These are phyloP conservation scores for Ilyonectria robusta DNA, from an alignment of 2,329 filamentous ascomycete genomes.

Conservation along the genomic window DNA sequence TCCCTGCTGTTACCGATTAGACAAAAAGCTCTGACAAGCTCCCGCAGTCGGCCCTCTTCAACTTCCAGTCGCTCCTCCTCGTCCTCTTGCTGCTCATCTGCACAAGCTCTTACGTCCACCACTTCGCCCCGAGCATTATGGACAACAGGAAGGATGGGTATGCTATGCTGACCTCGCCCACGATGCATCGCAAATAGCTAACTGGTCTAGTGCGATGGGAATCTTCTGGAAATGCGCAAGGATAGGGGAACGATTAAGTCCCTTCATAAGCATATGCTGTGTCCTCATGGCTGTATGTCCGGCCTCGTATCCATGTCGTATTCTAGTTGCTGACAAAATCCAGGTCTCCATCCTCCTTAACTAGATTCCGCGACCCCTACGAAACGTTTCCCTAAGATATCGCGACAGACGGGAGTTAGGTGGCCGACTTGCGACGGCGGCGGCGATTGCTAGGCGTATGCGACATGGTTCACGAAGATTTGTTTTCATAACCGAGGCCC, in stretches of 20 bases:
- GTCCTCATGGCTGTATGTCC: conserved; percentile 88
- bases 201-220: conserved; percentile 74
- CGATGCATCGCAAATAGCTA: conserved; percentile 24
- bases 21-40: conserved; percentile 31
- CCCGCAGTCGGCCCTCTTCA: conserved; percentile 92
- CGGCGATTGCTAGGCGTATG: conserved; percentile 23
- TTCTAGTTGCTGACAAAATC: conserved; percentile 20
- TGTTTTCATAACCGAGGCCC: neutral
- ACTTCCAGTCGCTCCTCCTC: conserved; percentile 96
- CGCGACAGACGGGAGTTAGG: conserved; percentile 42
- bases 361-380: conserved; percentile 48
- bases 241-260: conserved; percentile 92
- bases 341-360: conserved; percentile 56
- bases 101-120: conserved; percentile 94
- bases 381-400: conserved; percentile 38
- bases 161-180: conserved; percentile 40
- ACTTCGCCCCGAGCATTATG: conserved; percentile 89
- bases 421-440: conserved; percentile 24
- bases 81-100: conserved; percentile 96
- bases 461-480: conserved; percentile 23
- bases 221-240: conserved; percentile 97
- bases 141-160: conserved; percentile 95
- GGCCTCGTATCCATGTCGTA: conserved; percentile 1
- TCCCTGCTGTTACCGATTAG: neutral
- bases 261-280: conserved; percentile 95